phyloP scores from a whole-genome alignment of 176 grass and related monocot genomes.

The Echinochloa phyllopogon region DNA sequence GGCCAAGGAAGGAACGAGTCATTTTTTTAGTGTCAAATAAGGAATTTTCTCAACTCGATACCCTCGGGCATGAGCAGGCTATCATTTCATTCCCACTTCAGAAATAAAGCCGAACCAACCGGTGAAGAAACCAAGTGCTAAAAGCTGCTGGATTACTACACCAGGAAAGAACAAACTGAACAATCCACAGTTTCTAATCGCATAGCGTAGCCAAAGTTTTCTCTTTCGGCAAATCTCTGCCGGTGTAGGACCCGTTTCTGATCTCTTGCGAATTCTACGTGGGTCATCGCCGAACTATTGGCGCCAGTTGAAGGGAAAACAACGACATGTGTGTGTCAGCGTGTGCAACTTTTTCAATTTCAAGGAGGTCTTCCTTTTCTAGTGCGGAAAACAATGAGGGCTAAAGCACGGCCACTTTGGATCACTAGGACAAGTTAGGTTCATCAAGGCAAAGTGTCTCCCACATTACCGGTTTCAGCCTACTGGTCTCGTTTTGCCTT shows the following conservation, averaged over 20 bases:
- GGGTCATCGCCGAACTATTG: neutral
- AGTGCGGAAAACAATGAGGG: neutral
- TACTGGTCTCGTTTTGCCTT: neutral
- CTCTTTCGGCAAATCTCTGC: constrained; percentile 19
- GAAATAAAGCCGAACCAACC: neutral
- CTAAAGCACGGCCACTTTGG: constrained; percentile 23
- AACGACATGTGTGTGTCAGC: neutral
- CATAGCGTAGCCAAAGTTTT: neutral
- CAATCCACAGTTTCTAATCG: neutral
- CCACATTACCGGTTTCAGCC: neutral
- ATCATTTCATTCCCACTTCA: constrained; percentile 19
- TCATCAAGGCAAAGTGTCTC: constrained; percentile 4
- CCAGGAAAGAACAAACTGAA: constrained; percentile 10
- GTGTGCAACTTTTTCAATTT: constrained; percentile 11
- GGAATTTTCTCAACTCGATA: neutral
- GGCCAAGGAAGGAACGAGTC: too few species aligned
- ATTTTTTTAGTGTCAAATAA: too few species aligned
- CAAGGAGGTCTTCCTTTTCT: neutral
- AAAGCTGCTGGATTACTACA: neutral
- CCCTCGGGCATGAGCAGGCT: constrained; percentile 12
- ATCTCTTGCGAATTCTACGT: neutral
- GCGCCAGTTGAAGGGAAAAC: constrained; percentile 8
- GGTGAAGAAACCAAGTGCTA: neutral
- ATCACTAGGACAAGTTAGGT: constrained; percentile 7
- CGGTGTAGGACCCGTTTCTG: neutral